Conservation (phyloP, 2,329 filamentous ascomycete genomes). For the Cladosporium austrohemisphaericum region DNA sequence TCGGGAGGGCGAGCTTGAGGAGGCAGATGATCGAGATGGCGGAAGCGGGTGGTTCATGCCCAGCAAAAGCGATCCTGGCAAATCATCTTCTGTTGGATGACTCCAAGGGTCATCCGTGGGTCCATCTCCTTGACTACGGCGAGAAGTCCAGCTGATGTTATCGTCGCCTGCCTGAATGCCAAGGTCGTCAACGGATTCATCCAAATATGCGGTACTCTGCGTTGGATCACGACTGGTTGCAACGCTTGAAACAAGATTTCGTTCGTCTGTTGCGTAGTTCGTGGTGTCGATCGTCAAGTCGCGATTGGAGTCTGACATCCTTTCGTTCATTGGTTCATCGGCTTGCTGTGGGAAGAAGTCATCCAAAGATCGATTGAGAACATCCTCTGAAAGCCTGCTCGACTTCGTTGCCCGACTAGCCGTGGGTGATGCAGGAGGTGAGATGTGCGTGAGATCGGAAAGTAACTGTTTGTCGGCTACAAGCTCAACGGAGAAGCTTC, state of each 20-base stretch:
- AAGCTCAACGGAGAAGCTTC: conserved; percentile 27
- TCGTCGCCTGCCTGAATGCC: conserved; percentile 36
- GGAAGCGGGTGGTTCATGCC: conserved; percentile 15
- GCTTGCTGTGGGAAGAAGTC: background rate
- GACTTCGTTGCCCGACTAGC: conserved; percentile 16
- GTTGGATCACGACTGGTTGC: background rate
- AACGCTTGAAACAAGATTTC: background rate
- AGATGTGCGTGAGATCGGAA: conserved; percentile 21
- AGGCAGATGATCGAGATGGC: conserved; percentile 3
- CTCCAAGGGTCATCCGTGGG: conserved; percentile 31
- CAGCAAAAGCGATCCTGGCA: conserved; percentile 28
- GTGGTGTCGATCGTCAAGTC: background rate
- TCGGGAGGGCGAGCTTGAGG: conserved; percentile 6
- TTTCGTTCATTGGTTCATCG: background rate
- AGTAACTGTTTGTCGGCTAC: conserved; percentile 25
- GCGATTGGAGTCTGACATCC: background rate
- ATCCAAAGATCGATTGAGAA: conserved; percentile 2
- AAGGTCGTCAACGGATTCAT: conserved; percentile 13
- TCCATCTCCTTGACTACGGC: conserved; percentile 27
- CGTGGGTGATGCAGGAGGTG: conserved; percentile 15
- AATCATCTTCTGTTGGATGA: conserved; percentile 29
- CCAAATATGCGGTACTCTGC: too few species aligned
- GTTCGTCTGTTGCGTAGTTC: background rate
- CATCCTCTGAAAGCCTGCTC: conserved; percentile 6
- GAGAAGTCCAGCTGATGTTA: conserved; percentile 35